Base-by-base conservation (phyloP, 2,329 filamentous ascomycete species). In the Colletotrichum limetticola region DNA sequence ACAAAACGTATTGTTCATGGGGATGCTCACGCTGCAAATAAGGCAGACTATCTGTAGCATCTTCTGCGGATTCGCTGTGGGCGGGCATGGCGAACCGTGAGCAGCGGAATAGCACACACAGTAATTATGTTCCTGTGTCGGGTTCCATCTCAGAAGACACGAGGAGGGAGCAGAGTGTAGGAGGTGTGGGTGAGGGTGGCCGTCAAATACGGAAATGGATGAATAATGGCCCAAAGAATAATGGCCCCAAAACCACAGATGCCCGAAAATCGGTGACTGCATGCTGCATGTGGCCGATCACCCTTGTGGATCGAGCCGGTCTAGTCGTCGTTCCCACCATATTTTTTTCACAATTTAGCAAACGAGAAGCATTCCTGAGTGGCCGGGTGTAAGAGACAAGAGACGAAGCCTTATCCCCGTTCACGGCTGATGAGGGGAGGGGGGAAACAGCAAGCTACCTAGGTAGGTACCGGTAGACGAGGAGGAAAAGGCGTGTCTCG, bases 281-380 rank as follows among this genome's bases (percentile, higher is more conserved):
- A 71, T 61, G 71, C 61, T 74, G 71, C 67, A 74, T 71, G 68
- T 57, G 57, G 57, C 56, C 52, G 71, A 62, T 58, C 56, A 72
- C 61, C 53, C 52, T 59, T 64, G 28, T 37, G 42, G 60, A 59
- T 60, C 62, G 60, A 69, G 70, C 60, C 60, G 22, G 55, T 46
- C 56, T 72, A 72, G 60, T 63, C 60, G 24, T 62, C 55, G 60
- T 59, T 67, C 49, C 71, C 37, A 72, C 62, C 68, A 67, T 58
- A 26, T 26, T 59, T 61, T 37, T 37, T 72, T 63, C 26, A 56
- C 12, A 58, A 35, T 42, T 52, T 26, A 59, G 68, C 52, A 63
- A 58, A 57, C 35, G 19, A 37, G 24, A 52, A 22, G 32, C 22
- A 28, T 49, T 53, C 46, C 12, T 70, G 60, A 72, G 53, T 72